Conservation (phyloP, 2,329 filamentous ascomycete species). For the Hypoxylon sp. region DNA sequence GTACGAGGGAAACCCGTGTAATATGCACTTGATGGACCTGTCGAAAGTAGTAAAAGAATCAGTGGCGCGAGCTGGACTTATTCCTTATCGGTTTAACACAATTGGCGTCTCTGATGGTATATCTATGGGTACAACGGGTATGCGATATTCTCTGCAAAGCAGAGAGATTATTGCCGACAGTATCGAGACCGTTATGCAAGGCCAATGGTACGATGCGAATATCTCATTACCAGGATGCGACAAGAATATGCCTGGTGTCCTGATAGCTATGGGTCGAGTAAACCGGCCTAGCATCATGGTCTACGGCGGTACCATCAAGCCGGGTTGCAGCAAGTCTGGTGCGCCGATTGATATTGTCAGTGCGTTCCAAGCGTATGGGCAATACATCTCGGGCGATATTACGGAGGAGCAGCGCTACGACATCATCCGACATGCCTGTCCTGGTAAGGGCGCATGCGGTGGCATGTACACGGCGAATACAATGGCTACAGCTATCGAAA, state of each 20-base stretch:
- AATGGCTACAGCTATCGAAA: conserved; percentile 81
- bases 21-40: conserved; percentile 97
- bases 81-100: conserved; percentile 99
- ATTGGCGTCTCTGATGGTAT: conserved; percentile 98
- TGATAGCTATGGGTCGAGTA: conserved; percentile 94
- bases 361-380: conserved; percentile 97
- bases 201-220: conserved; percentile 98
- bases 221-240: conserved; percentile 97
- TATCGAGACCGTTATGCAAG: conserved; percentile 98
- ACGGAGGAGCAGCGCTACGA: conserved; percentile 92
- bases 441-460: conserved; percentile 85
- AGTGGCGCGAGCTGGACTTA: conserved; percentile 78
- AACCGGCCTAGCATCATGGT: conserved; percentile 98
- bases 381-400: conserved; percentile 93
- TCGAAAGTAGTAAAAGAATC: conserved; percentile 79
- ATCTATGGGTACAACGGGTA: conserved; percentile 97
- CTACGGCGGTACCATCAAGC: conserved; percentile 94
- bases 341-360: conserved; percentile 92
- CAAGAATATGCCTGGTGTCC: conserved; percentile 98
- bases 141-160: conserved; percentile 95
- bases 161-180: conserved; percentile 97
- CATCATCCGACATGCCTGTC: conserved; percentile 93
- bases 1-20: conserved; percentile 98
- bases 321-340: conserved; percentile 85
- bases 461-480: conserved; percentile 88